Conservation (phyloP, 441 rosid genomes). For the Melastoma candidum region DNA sequence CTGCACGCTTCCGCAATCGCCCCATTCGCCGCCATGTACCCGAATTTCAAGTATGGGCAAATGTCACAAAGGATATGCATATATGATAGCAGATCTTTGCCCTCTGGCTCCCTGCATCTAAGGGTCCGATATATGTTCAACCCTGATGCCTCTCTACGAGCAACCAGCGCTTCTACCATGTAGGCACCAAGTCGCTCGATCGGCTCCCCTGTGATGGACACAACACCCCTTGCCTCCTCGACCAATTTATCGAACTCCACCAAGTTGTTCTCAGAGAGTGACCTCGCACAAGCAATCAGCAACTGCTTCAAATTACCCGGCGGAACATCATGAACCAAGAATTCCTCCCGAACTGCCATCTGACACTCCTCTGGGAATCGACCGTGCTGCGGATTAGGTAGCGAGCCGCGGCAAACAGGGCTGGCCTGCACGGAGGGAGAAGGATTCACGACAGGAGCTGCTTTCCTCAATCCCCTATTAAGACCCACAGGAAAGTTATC, state of each 20-base stretch:
- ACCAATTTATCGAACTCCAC: slow-evolving; percentile 43
- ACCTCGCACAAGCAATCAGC: slow-evolving; percentile 65
- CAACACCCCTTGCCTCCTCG: slow-evolving; percentile 41
- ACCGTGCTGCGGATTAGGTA: slow-evolving; percentile 23
- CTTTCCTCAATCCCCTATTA: slow-evolving; percentile 25
- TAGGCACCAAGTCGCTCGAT: slow-evolving; percentile 84
- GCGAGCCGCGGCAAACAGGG: slow-evolving; percentile 22
- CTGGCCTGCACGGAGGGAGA: slow-evolving; percentile 21
- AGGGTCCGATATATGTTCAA: slow-evolving; percentile 56
- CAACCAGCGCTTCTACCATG: slow-evolving; percentile 72
- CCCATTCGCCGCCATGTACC: slow-evolving; percentile 92
- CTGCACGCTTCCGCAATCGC: slow-evolving; percentile 88
- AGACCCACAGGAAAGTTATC: slow-evolving; percentile 47
- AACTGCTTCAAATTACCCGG: slow-evolving; percentile 48
- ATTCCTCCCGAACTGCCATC: slow-evolving; percentile 23
- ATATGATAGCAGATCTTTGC: slow-evolving; percentile 71
- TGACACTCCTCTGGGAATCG: slow-evolving; percentile 19
- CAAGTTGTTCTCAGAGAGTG: slow-evolving; percentile 44
- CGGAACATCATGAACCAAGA: slow-evolving; percentile 24
- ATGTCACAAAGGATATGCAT: slow-evolving; percentile 67
- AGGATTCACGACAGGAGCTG: slow-evolving; percentile 13
- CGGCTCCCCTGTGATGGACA: slow-evolving; percentile 67
- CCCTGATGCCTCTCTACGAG: slow-evolving; percentile 61
- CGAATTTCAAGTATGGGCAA: slow-evolving; percentile 85
- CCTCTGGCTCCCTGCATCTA: slow-evolving; percentile 56